These are phyloP conservation scores for Monilinia vaccinii-corymbosi DNA, from an alignment of 2,329 filamentous ascomycete genomes.

Conservation along the genomic window DNA sequence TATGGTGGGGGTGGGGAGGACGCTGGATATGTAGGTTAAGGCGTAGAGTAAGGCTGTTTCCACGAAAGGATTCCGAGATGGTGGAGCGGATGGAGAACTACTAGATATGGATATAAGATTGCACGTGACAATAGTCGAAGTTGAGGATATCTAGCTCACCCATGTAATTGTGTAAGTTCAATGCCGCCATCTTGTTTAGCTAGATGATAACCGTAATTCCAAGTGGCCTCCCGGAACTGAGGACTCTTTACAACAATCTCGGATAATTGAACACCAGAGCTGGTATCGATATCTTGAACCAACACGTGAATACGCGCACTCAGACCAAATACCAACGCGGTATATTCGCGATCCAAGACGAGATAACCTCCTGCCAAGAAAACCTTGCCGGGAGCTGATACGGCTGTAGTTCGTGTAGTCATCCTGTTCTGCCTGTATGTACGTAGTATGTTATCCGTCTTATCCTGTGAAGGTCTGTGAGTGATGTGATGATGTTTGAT, in stretches of 20 bases:
- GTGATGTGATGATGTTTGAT: background rate
- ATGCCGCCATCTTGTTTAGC: constrained; percentile 68
- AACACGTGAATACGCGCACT: constrained; percentile 59
- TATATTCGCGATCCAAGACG: constrained; percentile 81
- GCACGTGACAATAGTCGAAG: constrained; percentile 8
- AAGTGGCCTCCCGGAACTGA: constrained; percentile 79
- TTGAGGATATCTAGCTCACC: constrained; percentile 43
- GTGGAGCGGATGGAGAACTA: constrained; percentile 9
- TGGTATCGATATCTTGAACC: constrained; percentile 47
- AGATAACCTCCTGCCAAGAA: constrained; percentile 91
- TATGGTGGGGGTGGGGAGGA: constrained; percentile 39
- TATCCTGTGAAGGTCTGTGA: background rate
- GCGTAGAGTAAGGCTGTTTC: constrained; percentile 85
- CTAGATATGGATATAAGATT: background rate
- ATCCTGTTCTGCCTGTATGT: background rate
- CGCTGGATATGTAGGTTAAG: constrained; percentile 63
- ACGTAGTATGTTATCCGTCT: no score
- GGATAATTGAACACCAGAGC: constrained; percentile 51
- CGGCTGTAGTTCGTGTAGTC: constrained; percentile 28
- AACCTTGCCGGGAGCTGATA: constrained; percentile 94
- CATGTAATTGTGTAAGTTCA: constrained; percentile 66
- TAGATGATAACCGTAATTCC: constrained; percentile 75
- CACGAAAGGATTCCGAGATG: constrained; percentile 70
- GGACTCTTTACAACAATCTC: constrained; percentile 85
- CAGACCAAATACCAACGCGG: constrained; percentile 62